Conservation (phyloP, 768 basidiomycete genomes). For the Phaffia australis region DNA sequence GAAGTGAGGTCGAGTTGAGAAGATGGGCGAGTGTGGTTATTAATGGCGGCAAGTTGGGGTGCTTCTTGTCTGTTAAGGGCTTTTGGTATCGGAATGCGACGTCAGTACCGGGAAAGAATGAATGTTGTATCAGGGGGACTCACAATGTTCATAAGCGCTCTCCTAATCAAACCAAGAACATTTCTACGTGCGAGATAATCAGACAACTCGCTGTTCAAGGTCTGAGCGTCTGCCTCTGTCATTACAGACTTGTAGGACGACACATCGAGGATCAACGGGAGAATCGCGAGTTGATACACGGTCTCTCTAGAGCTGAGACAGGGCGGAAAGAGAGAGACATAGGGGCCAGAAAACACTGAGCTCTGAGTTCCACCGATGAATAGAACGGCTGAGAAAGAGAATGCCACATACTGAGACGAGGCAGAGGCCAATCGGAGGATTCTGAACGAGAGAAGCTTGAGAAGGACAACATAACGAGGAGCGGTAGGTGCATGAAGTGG, state of each 20-base stretch:
- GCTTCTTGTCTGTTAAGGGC: conserved; percentile 52
- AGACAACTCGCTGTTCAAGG: neutral
- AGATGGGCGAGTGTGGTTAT: conserved; percentile 38
- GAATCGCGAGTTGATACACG: neutral
- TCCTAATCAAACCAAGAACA: conserved; percentile 1
- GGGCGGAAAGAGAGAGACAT: neutral
- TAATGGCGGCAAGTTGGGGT: conserved; percentile 46
- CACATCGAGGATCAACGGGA: conserved; percentile 14
- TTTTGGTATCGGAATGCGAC: conserved; percentile 31
- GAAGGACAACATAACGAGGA: conserved; percentile 8
- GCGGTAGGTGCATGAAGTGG: conserved; percentile 16
- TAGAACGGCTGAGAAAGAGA: neutral
- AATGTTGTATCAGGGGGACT: neutral
- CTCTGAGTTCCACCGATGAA: neutral
- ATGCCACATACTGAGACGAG: conserved; percentile 1
- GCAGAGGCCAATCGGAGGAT: conserved; percentile 10
- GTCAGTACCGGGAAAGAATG: neutral
- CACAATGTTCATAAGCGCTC: conserved; percentile 5
- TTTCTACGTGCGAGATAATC: neutral
- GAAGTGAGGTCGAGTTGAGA: conserved; percentile 37
- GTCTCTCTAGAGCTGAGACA: neutral
- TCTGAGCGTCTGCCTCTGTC: neutral
- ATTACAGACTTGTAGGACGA: conserved; percentile 14
- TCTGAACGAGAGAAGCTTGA: conserved; percentile 10
- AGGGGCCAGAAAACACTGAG: neutral